A percentile compares a stretch with the other conserved stretches of the same genome.
phyloP scores from a whole-genome alignment of 2,329 filamentous ascomycete genomes.

The Colletotrichum sublineola region DNA sequence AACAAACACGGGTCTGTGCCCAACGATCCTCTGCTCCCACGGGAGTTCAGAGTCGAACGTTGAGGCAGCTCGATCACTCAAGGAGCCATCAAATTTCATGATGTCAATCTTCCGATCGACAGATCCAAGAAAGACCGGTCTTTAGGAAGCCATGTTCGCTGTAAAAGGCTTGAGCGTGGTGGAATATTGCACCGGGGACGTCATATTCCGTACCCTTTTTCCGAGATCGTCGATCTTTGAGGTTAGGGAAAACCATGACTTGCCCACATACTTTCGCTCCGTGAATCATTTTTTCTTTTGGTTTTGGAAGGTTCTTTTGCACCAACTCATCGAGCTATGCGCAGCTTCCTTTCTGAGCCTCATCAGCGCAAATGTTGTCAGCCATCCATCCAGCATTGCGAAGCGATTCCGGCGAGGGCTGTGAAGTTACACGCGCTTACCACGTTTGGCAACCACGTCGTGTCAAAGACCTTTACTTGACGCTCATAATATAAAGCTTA shows the following conservation, averaged over 20 bases:
- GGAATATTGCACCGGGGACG: constrained; percentile 69
- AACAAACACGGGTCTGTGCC: constrained; percentile 84
- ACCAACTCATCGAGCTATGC: background rate
- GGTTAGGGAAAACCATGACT: constrained; percentile 91
- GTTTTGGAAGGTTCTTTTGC: background rate
- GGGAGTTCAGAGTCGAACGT: constrained; percentile 80
- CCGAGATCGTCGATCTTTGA: constrained; percentile 92
- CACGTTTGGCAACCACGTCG: constrained; percentile 4
- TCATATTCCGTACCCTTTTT: constrained; percentile 93
- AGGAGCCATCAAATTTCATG: constrained; percentile 84
- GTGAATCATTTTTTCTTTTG: background rate
- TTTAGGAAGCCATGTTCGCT: constrained; percentile 76
- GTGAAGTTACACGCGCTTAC: background rate
- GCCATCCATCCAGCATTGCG: background rate
- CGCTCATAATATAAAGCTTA: background rate
- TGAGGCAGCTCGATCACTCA: constrained; percentile 85
- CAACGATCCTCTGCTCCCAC: constrained; percentile 76
- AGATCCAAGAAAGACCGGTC: constrained; percentile 85
- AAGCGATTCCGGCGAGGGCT: background rate
- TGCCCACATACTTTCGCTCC: constrained; percentile 69
- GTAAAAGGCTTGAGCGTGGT: constrained; percentile 75
- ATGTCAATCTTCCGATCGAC: constrained; percentile 94
- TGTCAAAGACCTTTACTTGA: no score
- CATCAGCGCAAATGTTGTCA: no score
- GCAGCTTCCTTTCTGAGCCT: background rate